Base-by-base conservation (phyloP, 202 grass and related monocot genomes). In the Digitaria exilis region DNA sequence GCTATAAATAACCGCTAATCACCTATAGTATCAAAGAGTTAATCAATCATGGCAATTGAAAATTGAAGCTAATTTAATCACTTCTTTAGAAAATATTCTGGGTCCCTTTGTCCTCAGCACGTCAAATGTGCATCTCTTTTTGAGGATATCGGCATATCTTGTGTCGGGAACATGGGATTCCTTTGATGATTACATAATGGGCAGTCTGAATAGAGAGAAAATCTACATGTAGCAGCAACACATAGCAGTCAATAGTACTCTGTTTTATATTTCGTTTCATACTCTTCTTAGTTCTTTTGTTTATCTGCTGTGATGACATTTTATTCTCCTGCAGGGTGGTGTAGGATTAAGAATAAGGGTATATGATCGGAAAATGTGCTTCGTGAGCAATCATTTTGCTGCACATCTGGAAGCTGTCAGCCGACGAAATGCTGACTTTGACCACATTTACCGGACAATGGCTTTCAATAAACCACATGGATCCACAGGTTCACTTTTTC, bases 331-430 rank as follows among this genome's bases (percentile, higher is more conserved):
- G 78, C 87, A 98, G 96, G 91, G 96, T 89, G 93, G 93, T 85
- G 96, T 98, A 89, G 96, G 96, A 58, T 87, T 98, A 85, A 98
- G 89, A 85, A 98, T 98, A 90, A 98, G 93, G 89, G 91, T 98
- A 67, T 94, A 98, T 71, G 85, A 95, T 75, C 90, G 91, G 57
- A 81, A 86, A 81, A 93, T 98, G 88, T 98, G 92, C 83, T 98
- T 98, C 74, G 93, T 95, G 72, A 95, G 94, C 76, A 94, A 92
- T 78, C 96, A 98, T 95, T 98, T 95, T 88, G 93, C 96, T 73
- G 93, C 96, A 88, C 96, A 98, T 92, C 75, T 95, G 57, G 96
- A 98, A 88, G 96, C 93, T 13, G 91, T 98, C 82, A 93, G 86
- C 85, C 86, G 93, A 61, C 87, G 96, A 26, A 98, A 98, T 90